Percentiles rank a stretch among this genome's conserved stretches.
Conservation (phyloP, 768 basidiomycete genomes). For the Tubosaeta brunneosetosa region DNA sequence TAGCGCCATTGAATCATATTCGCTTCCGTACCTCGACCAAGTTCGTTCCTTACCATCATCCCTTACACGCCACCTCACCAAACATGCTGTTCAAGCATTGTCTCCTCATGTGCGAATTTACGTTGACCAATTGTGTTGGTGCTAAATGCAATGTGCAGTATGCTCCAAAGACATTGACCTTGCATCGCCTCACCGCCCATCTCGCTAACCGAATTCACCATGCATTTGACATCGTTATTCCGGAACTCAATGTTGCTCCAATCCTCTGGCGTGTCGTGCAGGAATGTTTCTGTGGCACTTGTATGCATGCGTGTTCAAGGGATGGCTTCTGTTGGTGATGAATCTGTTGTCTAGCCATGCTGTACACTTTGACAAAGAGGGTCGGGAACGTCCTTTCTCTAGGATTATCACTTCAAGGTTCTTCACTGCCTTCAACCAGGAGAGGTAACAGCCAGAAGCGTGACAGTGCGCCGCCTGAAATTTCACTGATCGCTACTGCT, state of each 20-base stretch:
- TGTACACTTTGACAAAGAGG: conserved; percentile 62
- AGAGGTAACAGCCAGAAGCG: conserved; percentile 41
- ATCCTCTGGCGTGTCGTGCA: conserved; percentile 70
- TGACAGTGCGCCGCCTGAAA: conserved; percentile 67
- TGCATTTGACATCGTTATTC: conserved; percentile 56
- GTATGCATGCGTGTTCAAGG: conserved; percentile 45
- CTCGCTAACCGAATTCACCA: conserved; percentile 55
- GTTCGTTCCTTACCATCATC: conserved; percentile 53
- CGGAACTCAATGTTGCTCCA: conserved; percentile 72
- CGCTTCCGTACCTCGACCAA: conserved; percentile 78
- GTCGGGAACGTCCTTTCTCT: conserved; percentile 52
- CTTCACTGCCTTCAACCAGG: conserved; percentile 42
- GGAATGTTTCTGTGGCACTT: conserved; percentile 63
- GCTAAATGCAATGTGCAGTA: conserved; percentile 41
- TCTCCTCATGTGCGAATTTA: conserved; percentile 55
- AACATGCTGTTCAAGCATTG: conserved; percentile 59
- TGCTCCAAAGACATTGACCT: conserved; percentile 50
- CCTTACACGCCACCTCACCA: conserved; percentile 69
- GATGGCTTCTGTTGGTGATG: background rate
- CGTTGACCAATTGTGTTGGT: background rate
- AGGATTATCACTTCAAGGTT: conserved; percentile 56
- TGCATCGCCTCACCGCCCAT: conserved; percentile 61
- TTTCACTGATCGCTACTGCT: conserved; percentile 52
- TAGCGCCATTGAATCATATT: conserved; percentile 70
- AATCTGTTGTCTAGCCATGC: conserved; percentile 37